Evolutionary conservation across 2,329 filamentous ascomycete species (phyloP).

Genomic region (Diaporthe caulivora): DNA sequence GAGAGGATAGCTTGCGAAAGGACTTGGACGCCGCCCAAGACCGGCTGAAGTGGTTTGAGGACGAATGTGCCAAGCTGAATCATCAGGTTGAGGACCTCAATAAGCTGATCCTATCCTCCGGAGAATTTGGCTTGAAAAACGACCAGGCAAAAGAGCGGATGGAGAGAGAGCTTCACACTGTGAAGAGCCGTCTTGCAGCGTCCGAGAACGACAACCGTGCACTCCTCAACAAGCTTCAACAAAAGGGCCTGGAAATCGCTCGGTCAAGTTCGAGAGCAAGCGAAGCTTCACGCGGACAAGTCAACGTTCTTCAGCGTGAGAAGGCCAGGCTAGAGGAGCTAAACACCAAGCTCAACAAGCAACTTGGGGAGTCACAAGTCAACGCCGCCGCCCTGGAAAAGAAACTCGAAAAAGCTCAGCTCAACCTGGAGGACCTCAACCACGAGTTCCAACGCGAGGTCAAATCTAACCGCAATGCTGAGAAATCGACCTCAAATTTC

Average conservation of each 20-base stretch:
- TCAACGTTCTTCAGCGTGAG: constrained; percentile 82
- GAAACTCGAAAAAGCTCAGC: constrained; percentile 90
- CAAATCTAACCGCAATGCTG: constrained; percentile 88
- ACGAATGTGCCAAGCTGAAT: constrained; percentile 81
- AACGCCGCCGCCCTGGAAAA: constrained; percentile 89
- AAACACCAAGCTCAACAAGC: constrained; percentile 82
- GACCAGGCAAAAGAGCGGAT: constrained; percentile 95
- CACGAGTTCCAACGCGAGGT: constrained; percentile 92
- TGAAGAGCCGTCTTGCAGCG: constrained; percentile 88
- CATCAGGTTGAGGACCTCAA: constrained; percentile 87
- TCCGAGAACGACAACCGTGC: constrained; percentile 97
- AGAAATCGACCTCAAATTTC: constrained; percentile 85
- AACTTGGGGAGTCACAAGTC: constrained; percentile 87
- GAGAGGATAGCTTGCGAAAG: constrained; percentile 80
- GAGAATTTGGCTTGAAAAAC: constrained; percentile 88
- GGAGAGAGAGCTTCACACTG: constrained; percentile 89
- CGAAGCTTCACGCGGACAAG: constrained; percentile 83
- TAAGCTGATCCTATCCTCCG: constrained; percentile 88
- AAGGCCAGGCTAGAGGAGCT: constrained; percentile 88
- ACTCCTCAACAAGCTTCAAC: constrained; percentile 95
- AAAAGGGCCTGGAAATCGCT: constrained; percentile 96
- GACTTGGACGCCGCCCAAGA: constrained; percentile 85
- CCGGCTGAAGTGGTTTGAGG: constrained; percentile 82
- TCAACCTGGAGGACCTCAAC: constrained; percentile 90
- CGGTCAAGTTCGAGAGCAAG: constrained; percentile 87